A percentile compares a stretch with the other conserved stretches of the same genome.
Conservation (phyloP, 768 basidiomycete genomes). For the Coprinopsis sp. region DNA sequence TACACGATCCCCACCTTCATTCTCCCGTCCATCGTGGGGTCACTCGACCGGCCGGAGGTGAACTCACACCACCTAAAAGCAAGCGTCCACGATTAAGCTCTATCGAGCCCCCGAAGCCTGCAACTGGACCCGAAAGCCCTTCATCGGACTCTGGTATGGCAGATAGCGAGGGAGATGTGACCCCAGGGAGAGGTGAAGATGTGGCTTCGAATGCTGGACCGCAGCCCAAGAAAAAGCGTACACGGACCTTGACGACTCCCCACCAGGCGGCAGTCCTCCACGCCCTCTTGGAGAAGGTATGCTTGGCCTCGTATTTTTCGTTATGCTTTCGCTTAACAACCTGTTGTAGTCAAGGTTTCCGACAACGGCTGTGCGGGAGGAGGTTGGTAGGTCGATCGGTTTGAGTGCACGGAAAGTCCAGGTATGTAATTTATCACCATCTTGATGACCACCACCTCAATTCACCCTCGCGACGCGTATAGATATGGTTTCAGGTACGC, state of each 20-base stretch:
- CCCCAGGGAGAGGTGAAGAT: constrained; percentile 26
- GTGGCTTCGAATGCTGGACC: constrained; percentile 33
- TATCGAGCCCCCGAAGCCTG: constrained; percentile 19
- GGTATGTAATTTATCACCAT: constrained; percentile 41
- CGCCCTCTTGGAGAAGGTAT: constrained; percentile 80
- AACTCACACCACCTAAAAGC: constrained; percentile 29
- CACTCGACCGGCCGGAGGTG: constrained; percentile 22
- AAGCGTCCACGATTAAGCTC: constrained; percentile 40
- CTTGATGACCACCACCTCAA: background rate
- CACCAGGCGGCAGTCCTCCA: constrained; percentile 87
- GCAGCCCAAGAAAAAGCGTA: constrained; percentile 75
- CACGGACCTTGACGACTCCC: constrained; percentile 79
- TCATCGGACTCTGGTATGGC: constrained; percentile 52
- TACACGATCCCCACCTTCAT: constrained; percentile 20
- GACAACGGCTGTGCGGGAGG: constrained; percentile 81
- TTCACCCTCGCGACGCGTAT: constrained; percentile 18
- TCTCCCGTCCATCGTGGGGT: constrained; percentile 17
- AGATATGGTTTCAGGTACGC: constrained; percentile 88
- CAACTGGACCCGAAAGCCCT: constrained; percentile 27
- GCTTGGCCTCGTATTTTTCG: too few species aligned
- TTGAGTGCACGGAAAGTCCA: constrained; percentile 88
- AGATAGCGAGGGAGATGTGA: constrained; percentile 52
- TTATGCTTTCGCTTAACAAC: too few species aligned
- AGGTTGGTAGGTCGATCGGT: constrained; percentile 84
- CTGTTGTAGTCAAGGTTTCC: constrained; percentile 75